Conservation (phyloP, 2,329 filamentous ascomycete genomes). For the Aspergillus ruber region DNA sequence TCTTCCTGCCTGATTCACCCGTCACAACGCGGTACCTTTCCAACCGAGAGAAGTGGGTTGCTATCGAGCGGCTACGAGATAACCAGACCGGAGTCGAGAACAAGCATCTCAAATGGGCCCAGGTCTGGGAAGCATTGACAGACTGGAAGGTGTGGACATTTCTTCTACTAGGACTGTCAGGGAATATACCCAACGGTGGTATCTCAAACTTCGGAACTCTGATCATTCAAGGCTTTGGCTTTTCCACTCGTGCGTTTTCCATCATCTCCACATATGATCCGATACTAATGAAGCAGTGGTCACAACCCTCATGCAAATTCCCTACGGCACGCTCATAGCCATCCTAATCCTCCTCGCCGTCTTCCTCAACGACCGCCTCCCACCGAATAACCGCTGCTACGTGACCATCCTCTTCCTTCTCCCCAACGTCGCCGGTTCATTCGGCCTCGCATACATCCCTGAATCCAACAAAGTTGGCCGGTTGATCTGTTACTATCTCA, state of each 20-base stretch:
- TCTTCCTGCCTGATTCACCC: slow-evolving; percentile 30
- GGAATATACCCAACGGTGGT: slow-evolving; percentile 25
- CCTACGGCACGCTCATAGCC: slow-evolving; percentile 30
- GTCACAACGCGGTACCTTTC: slow-evolving; percentile 27
- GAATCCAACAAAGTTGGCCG: slow-evolving; percentile 12
- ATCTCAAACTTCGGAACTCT: slow-evolving; percentile 24
- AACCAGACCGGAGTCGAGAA: slow-evolving; percentile 11
- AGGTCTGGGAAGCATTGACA: slow-evolving; percentile 3
- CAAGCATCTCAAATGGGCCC: slow-evolving; percentile 3
- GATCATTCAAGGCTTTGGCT: slow-evolving; percentile 37
- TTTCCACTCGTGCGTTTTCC: slow-evolving; percentile 30
- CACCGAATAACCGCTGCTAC: slow-evolving; percentile 13
- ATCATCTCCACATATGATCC: slow-evolving; percentile 19
- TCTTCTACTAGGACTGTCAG: slow-evolving; percentile 4
- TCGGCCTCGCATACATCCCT: slow-evolving; percentile 14
- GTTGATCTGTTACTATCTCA: slow-evolving; percentile 19
- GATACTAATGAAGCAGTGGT: slow-evolving; percentile 25
- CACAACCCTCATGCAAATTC: slow-evolving; percentile 32
- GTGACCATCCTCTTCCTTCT: slow-evolving; percentile 17
- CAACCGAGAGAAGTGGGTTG: slow-evolving; percentile 29
- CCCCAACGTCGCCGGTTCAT: slow-evolving; percentile 15
- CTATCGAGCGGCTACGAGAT: slow-evolving; percentile 13
- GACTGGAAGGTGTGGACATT: slow-evolving; percentile 5
- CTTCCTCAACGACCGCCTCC: slow-evolving; percentile 15
- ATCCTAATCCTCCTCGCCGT: slow-evolving; percentile 16